Evolutionary conservation across 2,329 filamentous ascomycete genomes (phyloP).

Genomic region (Verticillium tricorpus): DNA sequence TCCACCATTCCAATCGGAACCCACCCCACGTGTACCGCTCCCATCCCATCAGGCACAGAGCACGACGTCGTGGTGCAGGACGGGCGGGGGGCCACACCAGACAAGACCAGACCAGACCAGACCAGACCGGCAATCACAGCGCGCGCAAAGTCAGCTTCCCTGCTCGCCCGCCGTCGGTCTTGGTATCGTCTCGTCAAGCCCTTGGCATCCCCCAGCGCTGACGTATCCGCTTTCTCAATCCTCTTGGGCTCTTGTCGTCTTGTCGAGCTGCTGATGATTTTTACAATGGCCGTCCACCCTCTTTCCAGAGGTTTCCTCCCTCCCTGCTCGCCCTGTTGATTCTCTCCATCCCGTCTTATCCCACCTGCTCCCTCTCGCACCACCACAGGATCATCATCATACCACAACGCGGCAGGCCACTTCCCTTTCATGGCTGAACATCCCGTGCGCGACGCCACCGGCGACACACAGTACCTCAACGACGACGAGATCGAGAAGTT

Average conservation of each 20-base stretch:
- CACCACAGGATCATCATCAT: neutral
- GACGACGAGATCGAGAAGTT: constrained; percentile 48
- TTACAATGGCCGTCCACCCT: neutral
- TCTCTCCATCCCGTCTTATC: neutral
- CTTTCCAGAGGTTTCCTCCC: neutral
- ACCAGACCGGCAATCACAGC: neutral
- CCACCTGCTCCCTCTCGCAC: neutral
- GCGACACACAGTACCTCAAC: constrained; percentile 28
- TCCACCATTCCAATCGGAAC: neutral
- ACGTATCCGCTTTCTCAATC: neutral
- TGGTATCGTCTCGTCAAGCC: neutral
- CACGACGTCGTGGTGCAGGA: neutral
- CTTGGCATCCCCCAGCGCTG: constrained; percentile 1
- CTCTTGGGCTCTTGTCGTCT: neutral
- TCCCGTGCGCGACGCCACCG: constrained; percentile 16
- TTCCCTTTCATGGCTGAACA: constrained; percentile 17
- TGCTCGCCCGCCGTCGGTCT: neutral
- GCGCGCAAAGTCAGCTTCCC: neutral
- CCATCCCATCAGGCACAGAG: neutral
- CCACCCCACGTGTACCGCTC: neutral
- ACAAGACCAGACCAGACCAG: neutral
- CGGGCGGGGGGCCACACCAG: neutral
- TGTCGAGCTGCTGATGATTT: neutral
- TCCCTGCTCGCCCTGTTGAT: neutral
- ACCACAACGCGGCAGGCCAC: neutral